These are phyloP conservation scores for Aegilops longissima DNA, from an alignment of 176 grass and related monocot genomes.

Conservation along the genomic window DNA sequence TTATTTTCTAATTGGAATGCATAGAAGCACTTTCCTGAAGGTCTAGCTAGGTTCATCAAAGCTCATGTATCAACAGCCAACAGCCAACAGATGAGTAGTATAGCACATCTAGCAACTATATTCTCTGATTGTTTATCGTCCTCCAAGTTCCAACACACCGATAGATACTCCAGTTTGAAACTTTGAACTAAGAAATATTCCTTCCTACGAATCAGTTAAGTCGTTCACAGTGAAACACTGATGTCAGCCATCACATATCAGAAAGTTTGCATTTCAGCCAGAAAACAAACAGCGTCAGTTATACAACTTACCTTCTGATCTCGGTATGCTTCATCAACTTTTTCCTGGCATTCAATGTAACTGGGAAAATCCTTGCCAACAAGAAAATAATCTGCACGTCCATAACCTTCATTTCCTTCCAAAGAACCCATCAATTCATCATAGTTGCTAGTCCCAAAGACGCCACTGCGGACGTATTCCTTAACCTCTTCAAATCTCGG, in stretches of 20 bases:
- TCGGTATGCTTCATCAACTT: slow-evolving; percentile 85
- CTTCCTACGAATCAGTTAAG: background rate
- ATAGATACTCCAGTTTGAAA: slow-evolving; percentile 8
- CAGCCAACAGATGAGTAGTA: background rate
- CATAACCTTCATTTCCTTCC: slow-evolving; percentile 96
- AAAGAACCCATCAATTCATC: slow-evolving; percentile 96
- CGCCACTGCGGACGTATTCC: slow-evolving; percentile 75
- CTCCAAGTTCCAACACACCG: background rate
- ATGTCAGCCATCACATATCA: background rate
- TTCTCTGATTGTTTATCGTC: background rate
- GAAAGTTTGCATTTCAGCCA: background rate
- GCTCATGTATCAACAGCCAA: background rate
- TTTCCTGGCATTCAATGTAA: slow-evolving; percentile 93
- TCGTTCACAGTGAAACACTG: background rate
- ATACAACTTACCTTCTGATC: slow-evolving; percentile 71
- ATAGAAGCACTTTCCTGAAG: background rate
- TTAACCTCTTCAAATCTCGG: slow-evolving; percentile 97
- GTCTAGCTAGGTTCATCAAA: background rate
- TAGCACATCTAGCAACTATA: background rate
- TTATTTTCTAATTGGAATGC: background rate
- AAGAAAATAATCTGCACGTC: slow-evolving; percentile 97
- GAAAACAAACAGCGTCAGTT: slow-evolving; percentile 4
- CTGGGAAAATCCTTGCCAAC: slow-evolving; percentile 98
- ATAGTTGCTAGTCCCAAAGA: slow-evolving; percentile 71
- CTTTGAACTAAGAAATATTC: slow-evolving; percentile 3